Evolutionary conservation across 257 asterid species (phyloP).

Genomic region (Forsythia suspensa): DNA sequence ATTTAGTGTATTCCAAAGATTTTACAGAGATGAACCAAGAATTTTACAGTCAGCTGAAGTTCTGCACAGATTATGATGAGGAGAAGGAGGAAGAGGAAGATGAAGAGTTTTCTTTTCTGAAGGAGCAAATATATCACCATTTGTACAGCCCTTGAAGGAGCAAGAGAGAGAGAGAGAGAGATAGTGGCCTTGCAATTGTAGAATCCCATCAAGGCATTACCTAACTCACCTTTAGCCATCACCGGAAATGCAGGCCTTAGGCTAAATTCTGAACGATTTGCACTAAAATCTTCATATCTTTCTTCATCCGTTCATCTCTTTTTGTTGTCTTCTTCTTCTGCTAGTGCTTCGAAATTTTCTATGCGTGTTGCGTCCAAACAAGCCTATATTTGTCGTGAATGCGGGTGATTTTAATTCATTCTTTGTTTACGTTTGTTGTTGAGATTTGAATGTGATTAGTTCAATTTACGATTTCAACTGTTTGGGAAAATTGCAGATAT

Average conservation of each 20-base stretch:
- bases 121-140: too few species aligned
- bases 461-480: background rate
- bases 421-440: too few species aligned
- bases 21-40: too few species aligned
- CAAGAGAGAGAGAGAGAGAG: too few species aligned
- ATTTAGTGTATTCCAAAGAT: too few species aligned
- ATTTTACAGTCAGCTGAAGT: too few species aligned
- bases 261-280: conserved; percentile 37
- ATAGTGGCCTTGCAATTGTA: conserved; percentile 36
- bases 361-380: conserved; percentile 87
- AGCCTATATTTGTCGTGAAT: conserved; percentile 94
- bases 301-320: conserved; percentile 57
- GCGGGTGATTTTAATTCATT: conserved; percentile 54
- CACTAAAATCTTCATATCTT: conserved; percentile 65
- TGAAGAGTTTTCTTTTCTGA: too few species aligned
- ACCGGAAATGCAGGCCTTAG: conserved; percentile 51
- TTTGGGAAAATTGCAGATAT: background rate
- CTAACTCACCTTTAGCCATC: conserved; percentile 24
- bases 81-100: too few species aligned
- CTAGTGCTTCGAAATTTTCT: conserved; percentile 61
- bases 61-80: too few species aligned
- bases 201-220: background rate
- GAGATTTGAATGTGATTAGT: too few species aligned
- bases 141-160: too few species aligned
- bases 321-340: conserved; percentile 34